Evolutionary conservation across 1,139 yeast species (phyloP).

Genomic region (Kodamaea suecica): DNA sequence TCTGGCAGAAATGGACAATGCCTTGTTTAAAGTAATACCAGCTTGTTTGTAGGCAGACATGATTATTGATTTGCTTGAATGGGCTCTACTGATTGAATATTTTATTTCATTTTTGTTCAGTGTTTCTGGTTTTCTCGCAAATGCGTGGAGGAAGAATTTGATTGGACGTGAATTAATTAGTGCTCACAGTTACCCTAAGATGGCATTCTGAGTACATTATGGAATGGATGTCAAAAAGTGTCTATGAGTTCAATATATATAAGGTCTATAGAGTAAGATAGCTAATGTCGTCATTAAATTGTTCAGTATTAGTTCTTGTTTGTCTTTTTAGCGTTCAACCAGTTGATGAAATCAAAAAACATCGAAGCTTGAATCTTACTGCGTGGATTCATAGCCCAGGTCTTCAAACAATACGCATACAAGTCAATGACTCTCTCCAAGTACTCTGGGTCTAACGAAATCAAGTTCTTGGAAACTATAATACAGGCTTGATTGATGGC

Average conservation of each 20-base stretch:
- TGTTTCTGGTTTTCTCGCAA: conserved; percentile 9
- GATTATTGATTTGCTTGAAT: conserved; percentile 12
- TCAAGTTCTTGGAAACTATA: conserved; percentile 56
- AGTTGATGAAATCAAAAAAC: conserved; percentile 78
- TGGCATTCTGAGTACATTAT: too few species aligned
- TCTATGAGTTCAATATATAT: too few species aligned
- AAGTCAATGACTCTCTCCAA: conserved; percentile 46
- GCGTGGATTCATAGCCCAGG: conserved; percentile 53
- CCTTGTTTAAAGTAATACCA: conserved; percentile 84
- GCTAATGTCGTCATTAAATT: too few species aligned
- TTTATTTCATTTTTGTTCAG: conserved; percentile 7
- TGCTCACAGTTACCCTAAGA: conserved; percentile 3
- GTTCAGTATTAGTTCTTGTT: not conserved
- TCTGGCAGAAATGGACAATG: conserved; percentile 87
- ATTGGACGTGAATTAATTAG: conserved; percentile 7
- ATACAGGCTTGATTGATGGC: conserved; percentile 65
- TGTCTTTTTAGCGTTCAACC: conserved; percentile 52
- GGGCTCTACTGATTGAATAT: not conserved
- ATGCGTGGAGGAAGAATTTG: conserved; percentile 5
- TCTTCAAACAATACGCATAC: conserved; percentile 55
- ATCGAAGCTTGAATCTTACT: conserved; percentile 57
- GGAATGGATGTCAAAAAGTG: too few species aligned
- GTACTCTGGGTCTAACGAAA: conserved; percentile 29
- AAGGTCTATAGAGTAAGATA: too few species aligned
- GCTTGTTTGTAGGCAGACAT: conserved; percentile 86